Conservation (phyloP, 192 early-diverging fungal species). For the Backusella parvicylindrica region DNA sequence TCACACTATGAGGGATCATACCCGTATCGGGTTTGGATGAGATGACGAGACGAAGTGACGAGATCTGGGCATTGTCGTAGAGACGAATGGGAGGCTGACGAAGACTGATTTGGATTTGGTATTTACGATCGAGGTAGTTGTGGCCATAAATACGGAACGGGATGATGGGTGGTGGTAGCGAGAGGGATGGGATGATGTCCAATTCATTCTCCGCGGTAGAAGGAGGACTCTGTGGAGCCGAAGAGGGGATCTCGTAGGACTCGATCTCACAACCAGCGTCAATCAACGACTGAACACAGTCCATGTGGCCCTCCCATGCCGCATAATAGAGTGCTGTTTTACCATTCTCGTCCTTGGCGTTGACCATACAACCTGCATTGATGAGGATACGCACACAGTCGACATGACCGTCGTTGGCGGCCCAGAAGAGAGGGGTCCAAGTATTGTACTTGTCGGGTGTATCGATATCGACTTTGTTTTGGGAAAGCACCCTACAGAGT, state of each 20-base stretch:
- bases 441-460: constrained; percentile 84
- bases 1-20: constrained; percentile 86
- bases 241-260: not conserved
- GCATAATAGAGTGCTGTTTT: constrained; percentile 89
- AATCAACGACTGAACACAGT: constrained; percentile 75
- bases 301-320: constrained; percentile 86
- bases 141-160: constrained; percentile 98
- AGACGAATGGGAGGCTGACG: constrained; percentile 52
- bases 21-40: constrained; percentile 85
- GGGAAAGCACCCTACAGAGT: constrained; percentile 71
- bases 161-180: constrained; percentile 95
- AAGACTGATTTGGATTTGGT: constrained; percentile 77
- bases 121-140: constrained; percentile 91
- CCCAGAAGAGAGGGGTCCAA: constrained; percentile 98
- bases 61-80: constrained; percentile 61
- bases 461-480: constrained; percentile 72
- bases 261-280: constrained; percentile 50
- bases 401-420: constrained; percentile 84
- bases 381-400: constrained; percentile 80
- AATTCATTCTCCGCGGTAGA: constrained; percentile 67
- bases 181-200: constrained; percentile 89
- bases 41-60: constrained; percentile 84
- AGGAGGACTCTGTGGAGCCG: not conserved
- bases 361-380: constrained; percentile 69
- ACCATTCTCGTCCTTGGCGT: constrained; percentile 78